Base-by-base conservation (phyloP, 2,329 filamentous ascomycete species). In the Alternaria sp. region DNA sequence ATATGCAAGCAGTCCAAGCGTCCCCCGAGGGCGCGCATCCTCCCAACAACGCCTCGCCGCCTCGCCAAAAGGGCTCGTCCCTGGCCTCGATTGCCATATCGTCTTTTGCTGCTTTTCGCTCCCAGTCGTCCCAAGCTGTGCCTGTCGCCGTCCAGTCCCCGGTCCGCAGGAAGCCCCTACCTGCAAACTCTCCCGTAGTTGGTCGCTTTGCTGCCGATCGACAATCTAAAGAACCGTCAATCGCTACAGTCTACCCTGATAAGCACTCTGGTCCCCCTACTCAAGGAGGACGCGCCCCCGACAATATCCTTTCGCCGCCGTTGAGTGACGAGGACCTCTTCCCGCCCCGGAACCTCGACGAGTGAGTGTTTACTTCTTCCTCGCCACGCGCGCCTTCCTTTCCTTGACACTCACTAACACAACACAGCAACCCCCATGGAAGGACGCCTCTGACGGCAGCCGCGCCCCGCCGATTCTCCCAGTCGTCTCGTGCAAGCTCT, bases 111-210 rank as follows among this genome's bases (percentile, higher is more conserved):
- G 73, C 78, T 62, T 82, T 82, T 70, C 79, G 78, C 52, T 77
- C 79, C 34, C 78, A 80, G 64, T 34, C 32, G 32, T 34, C 32
- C 12, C 32, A 34, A 34, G 32, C 32, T 34, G 32, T 34, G 9
- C 61, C 65, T 28, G 47, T 65, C 28, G 66, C 64, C 12, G 61
- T 70, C 57, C 71, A 71, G 63, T 79, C 81, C 62, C 78, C 80
- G 55, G 78, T 86, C 60, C 81, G 81, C 67, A 81, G 85, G 67
- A 87, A 87, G 74, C 84, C 85, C 68, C 75, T 87, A 63, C 85
- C 85, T 62, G 76, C 79, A 61, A 81, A 81, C 77, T 82, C 83
- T 52, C 81, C 84, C 64, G 74, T 83, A 56, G 77, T 82, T 58
- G 74, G 74, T 54, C 80, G 78, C 48, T 81, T 81, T 68, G 78